These are phyloP conservation scores for Talaromyces sp. DNA, from an alignment of 2,329 filamentous ascomycete species.

Conservation along the genomic window DNA sequence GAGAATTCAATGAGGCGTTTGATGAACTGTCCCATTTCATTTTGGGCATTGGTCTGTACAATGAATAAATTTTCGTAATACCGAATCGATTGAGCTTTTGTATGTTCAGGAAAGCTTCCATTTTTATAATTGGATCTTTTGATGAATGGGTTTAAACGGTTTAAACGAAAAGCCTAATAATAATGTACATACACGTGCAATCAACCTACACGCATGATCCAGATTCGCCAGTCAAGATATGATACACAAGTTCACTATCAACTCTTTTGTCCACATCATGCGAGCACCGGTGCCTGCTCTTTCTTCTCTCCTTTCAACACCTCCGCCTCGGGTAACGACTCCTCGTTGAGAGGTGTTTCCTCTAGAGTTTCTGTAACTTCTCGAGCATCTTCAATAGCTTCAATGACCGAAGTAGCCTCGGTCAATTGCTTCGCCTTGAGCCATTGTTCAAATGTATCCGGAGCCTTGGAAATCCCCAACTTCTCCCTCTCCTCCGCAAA, in stretches of 20 bases:
- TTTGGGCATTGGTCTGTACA: neutral
- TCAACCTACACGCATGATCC: slow-evolving; percentile 2
- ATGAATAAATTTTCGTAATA: neutral
- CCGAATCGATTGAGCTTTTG: neutral
- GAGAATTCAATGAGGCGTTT: slow-evolving; percentile 3
- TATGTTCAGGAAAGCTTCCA: neutral
- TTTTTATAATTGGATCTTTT: neutral
- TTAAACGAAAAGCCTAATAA: neutral
- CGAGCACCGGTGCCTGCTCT: slow-evolving; percentile 6
- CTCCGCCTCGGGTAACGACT: neutral
- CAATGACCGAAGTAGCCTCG: slow-evolving; percentile 20
- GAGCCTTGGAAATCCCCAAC: slow-evolving; percentile 60
- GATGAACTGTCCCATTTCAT: neutral
- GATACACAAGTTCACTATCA: slow-evolving; percentile 3
- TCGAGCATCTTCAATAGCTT: neutral
- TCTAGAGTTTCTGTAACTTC: neutral
- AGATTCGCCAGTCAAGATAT: slow-evolving; percentile 15
- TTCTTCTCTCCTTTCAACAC: neutral
- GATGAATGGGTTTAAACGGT: neutral
- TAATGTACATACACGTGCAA: slow-evolving; percentile 8
- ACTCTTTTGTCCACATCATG: neutral
- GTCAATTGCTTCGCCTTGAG: slow-evolving; percentile 43
- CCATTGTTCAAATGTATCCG: slow-evolving; percentile 39
- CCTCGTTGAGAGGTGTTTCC: neutral
- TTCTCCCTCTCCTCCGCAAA: slow-evolving; percentile 63